Evolutionary conservation across 768 basidiomycete genomes (phyloP), one percentile per base, ranked within the genome.

Genomic region (Paxillus rubicundulus): DNA sequence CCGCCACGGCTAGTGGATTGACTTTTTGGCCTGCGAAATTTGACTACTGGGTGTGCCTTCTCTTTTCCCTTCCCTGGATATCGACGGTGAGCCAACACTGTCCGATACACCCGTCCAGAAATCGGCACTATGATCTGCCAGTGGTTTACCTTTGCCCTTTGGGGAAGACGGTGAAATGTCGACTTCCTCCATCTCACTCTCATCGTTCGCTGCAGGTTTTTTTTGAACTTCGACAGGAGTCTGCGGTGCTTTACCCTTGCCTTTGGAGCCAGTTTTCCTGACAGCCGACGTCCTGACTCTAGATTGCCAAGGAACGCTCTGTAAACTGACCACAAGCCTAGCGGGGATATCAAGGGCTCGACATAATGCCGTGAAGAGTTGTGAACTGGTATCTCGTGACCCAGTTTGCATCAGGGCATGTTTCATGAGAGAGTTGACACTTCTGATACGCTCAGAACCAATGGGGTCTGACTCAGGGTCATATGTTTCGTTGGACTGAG

Each of bases 301-400:
- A 17, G 82, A 81, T 66, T 93, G 81, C 94, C 94, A 98, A 9
- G 93, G 92, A 9, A 98, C 84, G 48, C 90, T 85, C 70, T 98
- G 96, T 40, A 99, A 70, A 62, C 92, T 96, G 57, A 87, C 86
- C 9, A 98, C 88, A 47, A 98, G 75, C 43, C 97, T 77, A 6
- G 93, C 82, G 0, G 94, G 94, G 17, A 98, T 83, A 10, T 85
- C 87, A 6, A 98, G 76, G 6, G 85, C 90, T 18, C 97, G 80
- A 67, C 92, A 92, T 0, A 97, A 74, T 1, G 91, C 85, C 5
- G 93, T 95, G 66, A 98, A 98, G 4, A 98, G 78, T 60, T 96
- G 92, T 1, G 92, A 88, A 52, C 88, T 89, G 36, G 82, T 82
- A 66, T 99, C 97, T 54, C 90, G 78, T 20, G 85, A 88, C 7